Percentiles rank a stretch among this genome's conserved stretches.
These are phyloP conservation scores for Globisporangium spiculum DNA, from an alignment of 352 stramenopile species.

Conservation along the genomic window DNA sequence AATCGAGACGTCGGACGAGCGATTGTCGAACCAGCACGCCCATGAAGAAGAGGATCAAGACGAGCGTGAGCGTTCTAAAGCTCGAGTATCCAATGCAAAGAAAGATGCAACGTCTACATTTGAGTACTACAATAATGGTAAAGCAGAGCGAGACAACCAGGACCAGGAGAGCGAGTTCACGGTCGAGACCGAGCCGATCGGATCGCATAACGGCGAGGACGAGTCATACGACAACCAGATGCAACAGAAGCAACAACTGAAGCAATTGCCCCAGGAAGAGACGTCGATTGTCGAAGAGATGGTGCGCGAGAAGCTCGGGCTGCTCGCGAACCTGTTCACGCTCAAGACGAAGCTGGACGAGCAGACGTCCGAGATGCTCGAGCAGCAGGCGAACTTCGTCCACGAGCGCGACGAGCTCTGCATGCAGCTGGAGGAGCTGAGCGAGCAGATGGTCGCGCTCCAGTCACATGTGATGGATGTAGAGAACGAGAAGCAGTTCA, in stretches of 20 bases:
- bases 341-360: slow-evolving; percentile 21
- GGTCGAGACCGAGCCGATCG: slow-evolving; percentile 6
- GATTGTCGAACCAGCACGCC: slow-evolving; percentile 2
- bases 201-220: not conserved
- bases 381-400: slow-evolving; percentile 21
- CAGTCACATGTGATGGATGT: slow-evolving; percentile 19
- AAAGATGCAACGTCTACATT: not conserved
- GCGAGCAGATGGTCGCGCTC: slow-evolving; percentile 7
- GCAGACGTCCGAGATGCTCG: slow-evolving; percentile 17
- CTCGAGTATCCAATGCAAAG: not conserved
- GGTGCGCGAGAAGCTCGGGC: slow-evolving; percentile 19
- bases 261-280: slow-evolving; percentile 10
- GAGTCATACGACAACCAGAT: not conserved
- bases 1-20: not conserved
- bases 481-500: slow-evolving; percentile 31
- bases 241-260: not conserved
- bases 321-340: slow-evolving; percentile 29
- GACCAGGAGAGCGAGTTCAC: slow-evolving; percentile 9
- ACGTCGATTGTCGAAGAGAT: slow-evolving; percentile 15
- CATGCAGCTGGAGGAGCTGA: slow-evolving; percentile 20
- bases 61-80: not conserved
- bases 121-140: not conserved
- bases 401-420: slow-evolving; percentile 19
- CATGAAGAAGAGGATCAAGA: not conserved
- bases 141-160: not conserved